phyloP scores from a whole-genome alignment of 2,329 filamentous ascomycete species.

The Ceratocystis harringtonii region DNA sequence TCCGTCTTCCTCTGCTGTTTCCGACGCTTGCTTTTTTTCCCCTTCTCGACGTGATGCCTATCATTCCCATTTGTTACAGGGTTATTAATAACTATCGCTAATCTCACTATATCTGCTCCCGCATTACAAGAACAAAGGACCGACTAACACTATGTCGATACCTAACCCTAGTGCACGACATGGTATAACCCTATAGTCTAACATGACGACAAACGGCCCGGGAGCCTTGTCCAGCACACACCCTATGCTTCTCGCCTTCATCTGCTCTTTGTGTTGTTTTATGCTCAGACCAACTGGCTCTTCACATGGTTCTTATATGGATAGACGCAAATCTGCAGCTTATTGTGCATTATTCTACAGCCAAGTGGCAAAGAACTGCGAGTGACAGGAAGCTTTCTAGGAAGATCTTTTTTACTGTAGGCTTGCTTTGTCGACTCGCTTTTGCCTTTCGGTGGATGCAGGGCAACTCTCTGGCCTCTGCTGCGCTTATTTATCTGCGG shows the following conservation, averaged over 20 bases:
- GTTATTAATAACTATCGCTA: background rate
- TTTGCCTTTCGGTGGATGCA: background rate
- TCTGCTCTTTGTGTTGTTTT: background rate
- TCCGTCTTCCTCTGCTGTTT: background rate
- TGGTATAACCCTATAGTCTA: background rate
- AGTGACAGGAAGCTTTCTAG: background rate
- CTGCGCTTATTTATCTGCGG: background rate
- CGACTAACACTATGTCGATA: background rate
- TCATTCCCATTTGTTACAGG: background rate
- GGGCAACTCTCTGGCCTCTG: conserved; percentile 3
- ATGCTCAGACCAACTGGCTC: background rate
- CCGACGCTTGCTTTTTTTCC: background rate
- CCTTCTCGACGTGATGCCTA: background rate
- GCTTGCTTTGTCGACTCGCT: background rate
- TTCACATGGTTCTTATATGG: background rate
- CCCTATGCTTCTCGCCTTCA: background rate
- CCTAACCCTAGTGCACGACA: background rate
- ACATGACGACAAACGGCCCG: background rate
- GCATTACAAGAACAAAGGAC: background rate
- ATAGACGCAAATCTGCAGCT: background rate
- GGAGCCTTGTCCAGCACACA: background rate
- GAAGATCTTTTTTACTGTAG: background rate
- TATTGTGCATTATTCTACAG: background rate
- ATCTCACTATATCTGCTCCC: background rate
- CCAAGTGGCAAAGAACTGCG: background rate